Base-by-base conservation (phyloP, 2,329 filamentous ascomycete species). In the Neofusicoccum umdonicola region DNA sequence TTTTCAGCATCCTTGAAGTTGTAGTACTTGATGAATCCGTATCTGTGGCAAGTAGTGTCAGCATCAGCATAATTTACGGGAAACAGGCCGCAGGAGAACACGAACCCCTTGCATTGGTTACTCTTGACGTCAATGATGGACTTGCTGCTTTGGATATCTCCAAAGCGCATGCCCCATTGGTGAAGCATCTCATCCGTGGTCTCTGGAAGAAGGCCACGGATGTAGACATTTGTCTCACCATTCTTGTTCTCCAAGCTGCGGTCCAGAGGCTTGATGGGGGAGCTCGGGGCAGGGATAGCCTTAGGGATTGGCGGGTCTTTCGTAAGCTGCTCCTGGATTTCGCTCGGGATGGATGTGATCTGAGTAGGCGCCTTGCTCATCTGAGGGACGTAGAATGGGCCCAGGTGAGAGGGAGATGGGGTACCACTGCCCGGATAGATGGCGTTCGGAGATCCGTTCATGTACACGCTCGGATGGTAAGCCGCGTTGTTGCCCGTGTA, bases 211-310 rank as follows among this genome's bases (percentile, higher is more conserved):
- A 99, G 89, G 17, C 96, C 96, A 67, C 95, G 92, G 68, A 99
- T 97, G 82, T 99, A 99, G 69, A 99, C 94, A 73, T 99, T 99
- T 68, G 93, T 95, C 74, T 98, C 97, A 50, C 93, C 93, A 54
- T 91, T 95, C 66, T 93, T 90, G 73, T 98, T 98, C 79, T 97
- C 92, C 56, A 99, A 84, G 74, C 93, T 96, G 78, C 97, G 93
- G 68, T 97, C 94, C 34, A 98, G 86, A 47, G 91, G 93, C 84
- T 97, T 91, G 81, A 91, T 87, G 72, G 90, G 91, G 65, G 94
- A 93, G 27, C 89, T 89, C 34, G 92, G 92, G 65, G 95, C 94
- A 15, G 94, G 94, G 51, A 99, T 93, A 58, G 95, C 94, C 68
- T 87, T 85, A 19, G 95, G 95, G 67, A 99, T 90, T 0, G 88